Base-by-base conservation (phyloP, 164 flowering plant species). In the Magnolia officinalis region DNA sequence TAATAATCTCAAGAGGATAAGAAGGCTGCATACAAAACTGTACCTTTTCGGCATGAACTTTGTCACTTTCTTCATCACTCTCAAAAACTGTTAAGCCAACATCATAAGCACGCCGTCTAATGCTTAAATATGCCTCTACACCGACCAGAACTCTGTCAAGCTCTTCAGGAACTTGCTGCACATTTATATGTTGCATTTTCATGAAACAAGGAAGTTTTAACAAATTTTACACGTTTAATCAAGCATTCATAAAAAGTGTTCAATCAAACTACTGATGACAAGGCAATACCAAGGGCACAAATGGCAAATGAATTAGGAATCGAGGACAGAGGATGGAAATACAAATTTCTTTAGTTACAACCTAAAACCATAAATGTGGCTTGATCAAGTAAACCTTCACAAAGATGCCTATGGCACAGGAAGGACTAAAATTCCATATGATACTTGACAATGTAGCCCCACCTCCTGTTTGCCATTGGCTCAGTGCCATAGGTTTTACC, bases 151-250 rank as follows among this genome's bases (percentile, higher is more conserved):
- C 95, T 79, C 99, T 87, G 72, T 96, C 98, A 76, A 96, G 83
- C 82, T 96, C 99, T 80, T 96, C 99, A 68, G 99, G 98, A 71
- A 89, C 91, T 94, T 94, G 99, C 99, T 96, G 94, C 81, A 87
- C 14, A 52, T 7, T 50, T 51, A 59, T 68, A 78, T 26, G 52
- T 64, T 16, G 45, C 61, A 52, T 69, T 26, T n/a, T 76, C 64
- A 59, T 31, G 21, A 74, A 65, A 51, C 20, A 37, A 72, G 29
- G 63, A 9, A n/a, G 21, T 37, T 67, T 45, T 19, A n/a, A 55
- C 24, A 69, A 51, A 51, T 72, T 24, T 24, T 55, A 66, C 4
- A 50, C 6, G 2, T 55, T 55, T 2, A 55, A 55, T 11, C 18
- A 55, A 11, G 61, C 61, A 55, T 55, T 11, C 61, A 55, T 55